phyloP scores from a whole-genome alignment of 2,329 filamentous ascomycete genomes.

The Colletotrichum scovillei region DNA sequence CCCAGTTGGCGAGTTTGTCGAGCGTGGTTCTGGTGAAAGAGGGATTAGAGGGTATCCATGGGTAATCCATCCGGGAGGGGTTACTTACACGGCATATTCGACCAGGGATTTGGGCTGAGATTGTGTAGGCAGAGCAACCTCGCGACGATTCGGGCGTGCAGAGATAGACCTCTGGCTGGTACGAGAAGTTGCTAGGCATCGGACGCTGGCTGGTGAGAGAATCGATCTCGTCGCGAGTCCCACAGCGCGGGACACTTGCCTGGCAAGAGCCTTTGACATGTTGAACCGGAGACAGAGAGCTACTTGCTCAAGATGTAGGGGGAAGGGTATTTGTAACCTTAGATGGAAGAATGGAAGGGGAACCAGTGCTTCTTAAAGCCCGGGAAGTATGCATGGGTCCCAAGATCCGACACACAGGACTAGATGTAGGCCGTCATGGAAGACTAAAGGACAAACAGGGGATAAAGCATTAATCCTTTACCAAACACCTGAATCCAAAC shows the following conservation, averaged over 20 bases:
- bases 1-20: slow-evolving; percentile 86
- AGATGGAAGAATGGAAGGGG: no score
- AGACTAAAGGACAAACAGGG: no score
- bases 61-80: not conserved
- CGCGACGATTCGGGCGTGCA: not conserved
- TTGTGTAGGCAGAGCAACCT: not conserved
- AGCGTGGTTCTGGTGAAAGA: slow-evolving; percentile 71
- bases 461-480: no score
- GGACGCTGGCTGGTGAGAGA: not conserved
- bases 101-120: not conserved
- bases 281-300: no score
- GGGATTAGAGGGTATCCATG: not conserved
- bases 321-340: no score
- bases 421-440: no score
- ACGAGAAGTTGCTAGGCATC: not conserved
- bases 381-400: no score
- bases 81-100: not conserved
- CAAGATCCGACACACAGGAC: no score
- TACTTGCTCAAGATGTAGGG: no score
- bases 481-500: no score
- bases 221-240: not conserved
- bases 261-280: not conserved
- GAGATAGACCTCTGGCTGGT: not conserved
- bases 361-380: no score
- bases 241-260: no score